Base-by-base conservation (phyloP, 129 eudicot species). In the Scalesia atractyloides region DNA sequence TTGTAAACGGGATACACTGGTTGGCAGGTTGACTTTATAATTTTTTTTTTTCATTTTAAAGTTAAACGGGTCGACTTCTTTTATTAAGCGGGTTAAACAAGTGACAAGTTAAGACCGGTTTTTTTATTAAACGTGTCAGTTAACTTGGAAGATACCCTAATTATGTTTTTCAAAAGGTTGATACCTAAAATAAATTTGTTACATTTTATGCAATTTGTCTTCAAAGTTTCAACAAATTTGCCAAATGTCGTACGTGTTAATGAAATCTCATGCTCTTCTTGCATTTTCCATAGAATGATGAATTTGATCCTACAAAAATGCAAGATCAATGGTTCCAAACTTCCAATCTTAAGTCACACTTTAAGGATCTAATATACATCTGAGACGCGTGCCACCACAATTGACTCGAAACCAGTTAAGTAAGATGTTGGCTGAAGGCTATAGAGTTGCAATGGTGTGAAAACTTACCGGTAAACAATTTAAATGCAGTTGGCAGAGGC, bases 381-480 rank as follows among this genome's bases (percentile, higher is more conserved):
- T 34, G 41, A 20, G 39, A 39, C 37, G 12, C 57, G 7, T 41
- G 7, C 52, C 64, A 52, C 65, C 64, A 71, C 3, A 3, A 2
- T 71, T 20, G 20, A n/a, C 36, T 47, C 41, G 15, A 66, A 46
- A 68, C 15, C 9, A 4, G 26, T 56, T 16, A 15, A 22, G 64
- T 9, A 15, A 19, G 66, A 58, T 72, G 66, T 41, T 22, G 67
- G 59, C 20, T 37, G 20, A 73, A 15, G 64, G 63, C 49, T 49
- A 46, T 16, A 18, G 51, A 63, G 37, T 69, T 49, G 22, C 53
- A 46, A 20, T 44, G 17, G 69, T 60, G 33, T 16, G 14, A 73
- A 43, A 64, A 83, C 84, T 80, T 69, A 93, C 98, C 98, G 6
- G 98, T 93, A 74, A 93, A 93, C 76, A 93, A 72, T 74, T 88